phyloP scores from a whole-genome alignment of 805 yeast species.

The Lachancea mirantina region DNA sequence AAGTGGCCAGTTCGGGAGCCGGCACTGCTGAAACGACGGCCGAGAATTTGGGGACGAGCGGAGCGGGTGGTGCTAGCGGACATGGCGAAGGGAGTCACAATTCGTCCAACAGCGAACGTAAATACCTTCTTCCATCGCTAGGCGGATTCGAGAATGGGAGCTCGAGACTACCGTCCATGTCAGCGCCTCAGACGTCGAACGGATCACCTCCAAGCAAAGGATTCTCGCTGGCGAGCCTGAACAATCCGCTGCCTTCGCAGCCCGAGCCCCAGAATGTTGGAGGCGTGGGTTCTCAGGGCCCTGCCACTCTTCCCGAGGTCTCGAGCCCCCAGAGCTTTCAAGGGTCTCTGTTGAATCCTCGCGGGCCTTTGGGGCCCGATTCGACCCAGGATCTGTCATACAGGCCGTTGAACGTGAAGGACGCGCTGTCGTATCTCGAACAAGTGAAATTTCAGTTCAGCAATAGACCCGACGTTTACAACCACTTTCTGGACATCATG shows the following conservation, averaged over 20 bases:
- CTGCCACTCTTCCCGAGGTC: too few species aligned
- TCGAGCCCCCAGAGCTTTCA: conserved; percentile 12
- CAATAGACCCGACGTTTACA: conserved; percentile 91
- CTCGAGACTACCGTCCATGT: conserved; percentile 7
- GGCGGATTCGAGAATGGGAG: conserved; percentile 4
- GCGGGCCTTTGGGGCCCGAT: too few species aligned
- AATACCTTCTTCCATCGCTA: conserved; percentile 8
- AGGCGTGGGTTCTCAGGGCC: too few species aligned
- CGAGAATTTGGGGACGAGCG: not conserved
- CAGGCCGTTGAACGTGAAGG: conserved; percentile 88
- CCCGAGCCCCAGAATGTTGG: conserved; percentile 15
- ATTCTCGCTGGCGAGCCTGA: conserved; percentile 27
- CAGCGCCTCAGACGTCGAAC: not conserved
- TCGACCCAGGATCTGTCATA: conserved; percentile 35
- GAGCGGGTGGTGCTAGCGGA: too few species aligned
- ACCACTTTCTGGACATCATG: conserved; percentile 94
- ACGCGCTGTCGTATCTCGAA: conserved; percentile 90
- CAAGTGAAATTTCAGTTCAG: conserved; percentile 91
- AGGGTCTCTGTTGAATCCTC: conserved; percentile 13
- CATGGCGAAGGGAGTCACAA: too few species aligned
- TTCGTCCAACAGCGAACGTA: conserved; percentile 4
- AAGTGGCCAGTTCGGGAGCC: not conserved
- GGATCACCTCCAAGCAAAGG: conserved; percentile 9
- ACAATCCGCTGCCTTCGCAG: conserved; percentile 24
- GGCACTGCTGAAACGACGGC: not conserved